These are phyloP conservation scores for Kodamaea plutei DNA, from an alignment of 1,139 yeast species.

Conservation along the genomic window DNA sequence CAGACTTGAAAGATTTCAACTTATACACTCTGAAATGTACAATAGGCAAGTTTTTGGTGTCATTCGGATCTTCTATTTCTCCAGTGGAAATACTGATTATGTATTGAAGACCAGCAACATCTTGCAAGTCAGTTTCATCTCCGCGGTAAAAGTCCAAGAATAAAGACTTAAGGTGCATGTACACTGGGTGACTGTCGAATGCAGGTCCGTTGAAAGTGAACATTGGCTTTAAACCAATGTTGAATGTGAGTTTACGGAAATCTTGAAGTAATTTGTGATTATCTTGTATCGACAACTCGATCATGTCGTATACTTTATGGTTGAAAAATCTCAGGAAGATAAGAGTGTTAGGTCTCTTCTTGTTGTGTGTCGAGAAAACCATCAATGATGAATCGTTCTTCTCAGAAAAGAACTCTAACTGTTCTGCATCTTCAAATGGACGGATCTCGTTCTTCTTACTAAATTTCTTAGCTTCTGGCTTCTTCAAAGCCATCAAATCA, in stretches of 20 bases:
- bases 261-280: conserved; percentile 72
- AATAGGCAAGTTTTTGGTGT: conserved; percentile 55
- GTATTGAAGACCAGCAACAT: conserved; percentile 92
- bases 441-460: conserved; percentile 81
- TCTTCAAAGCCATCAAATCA: conserved; percentile 85
- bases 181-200: conserved; percentile 85
- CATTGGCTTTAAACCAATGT: conserved; percentile 92
- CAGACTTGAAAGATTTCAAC: conserved; percentile 74
- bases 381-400: conserved; percentile 87
- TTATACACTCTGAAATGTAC: conserved; percentile 90
- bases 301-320: conserved; percentile 87
- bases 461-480: conserved; percentile 86
- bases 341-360: conserved; percentile 89
- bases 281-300: conserved; percentile 74
- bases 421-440: conserved; percentile 90
- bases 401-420: conserved; percentile 87
- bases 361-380: conserved; percentile 79
- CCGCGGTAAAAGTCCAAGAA: conserved; percentile 93
- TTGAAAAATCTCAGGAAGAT: conserved; percentile 88
- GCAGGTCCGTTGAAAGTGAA: conserved; percentile 89
- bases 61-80: conserved; percentile 65
- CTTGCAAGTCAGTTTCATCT: conserved; percentile 76
- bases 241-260: conserved; percentile 75
- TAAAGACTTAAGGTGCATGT: conserved; percentile 78
- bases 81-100: conserved; percentile 80